A percentile compares a stretch with the other conserved stretches of the same genome.
Conservation (phyloP, 1,139 yeast species). For the Sugiyamaella castrensis region DNA sequence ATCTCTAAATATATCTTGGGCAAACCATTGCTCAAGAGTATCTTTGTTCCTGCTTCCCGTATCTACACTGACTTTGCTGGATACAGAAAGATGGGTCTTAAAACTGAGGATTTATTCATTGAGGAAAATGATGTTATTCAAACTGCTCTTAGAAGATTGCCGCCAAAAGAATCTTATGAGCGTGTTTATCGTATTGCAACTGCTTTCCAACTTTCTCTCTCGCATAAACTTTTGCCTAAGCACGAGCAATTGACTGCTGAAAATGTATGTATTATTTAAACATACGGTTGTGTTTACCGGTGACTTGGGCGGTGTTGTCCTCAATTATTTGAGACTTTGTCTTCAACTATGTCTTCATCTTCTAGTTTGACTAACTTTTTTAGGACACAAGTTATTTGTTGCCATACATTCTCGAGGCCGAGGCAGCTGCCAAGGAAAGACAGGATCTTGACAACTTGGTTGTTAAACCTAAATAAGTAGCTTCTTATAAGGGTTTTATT, state of each 20-base stretch:
- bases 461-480: constrained; percentile 23
- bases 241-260: constrained; percentile 74
- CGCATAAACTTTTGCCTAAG: constrained; percentile 82
- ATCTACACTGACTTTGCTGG: constrained; percentile 74
- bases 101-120: constrained; percentile 75
- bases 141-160: constrained; percentile 84
- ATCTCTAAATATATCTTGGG: constrained; percentile 77
- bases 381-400: constrained; percentile 74
- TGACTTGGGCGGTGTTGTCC: too few species aligned
- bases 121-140: constrained; percentile 88
- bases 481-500: background rate
- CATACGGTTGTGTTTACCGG: background rate
- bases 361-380: constrained; percentile 3
- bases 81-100: constrained; percentile 90
- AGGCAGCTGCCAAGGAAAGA: constrained; percentile 87
- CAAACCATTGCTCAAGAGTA: constrained; percentile 71
- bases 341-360: too few species aligned
- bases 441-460: constrained; percentile 79
- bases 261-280: constrained; percentile 39
- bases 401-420: constrained; percentile 91
- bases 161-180: constrained; percentile 78
- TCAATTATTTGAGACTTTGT: too few species aligned
- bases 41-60: constrained; percentile 77
- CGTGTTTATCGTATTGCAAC: constrained; percentile 89
- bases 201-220: constrained; percentile 82